A percentile compares a stretch with the other conserved stretches of the same genome.
These are phyloP conservation scores for Tuber borchii DNA, from an alignment of 495 filamentous ascomycete genomes.

Conservation along the genomic window DNA sequence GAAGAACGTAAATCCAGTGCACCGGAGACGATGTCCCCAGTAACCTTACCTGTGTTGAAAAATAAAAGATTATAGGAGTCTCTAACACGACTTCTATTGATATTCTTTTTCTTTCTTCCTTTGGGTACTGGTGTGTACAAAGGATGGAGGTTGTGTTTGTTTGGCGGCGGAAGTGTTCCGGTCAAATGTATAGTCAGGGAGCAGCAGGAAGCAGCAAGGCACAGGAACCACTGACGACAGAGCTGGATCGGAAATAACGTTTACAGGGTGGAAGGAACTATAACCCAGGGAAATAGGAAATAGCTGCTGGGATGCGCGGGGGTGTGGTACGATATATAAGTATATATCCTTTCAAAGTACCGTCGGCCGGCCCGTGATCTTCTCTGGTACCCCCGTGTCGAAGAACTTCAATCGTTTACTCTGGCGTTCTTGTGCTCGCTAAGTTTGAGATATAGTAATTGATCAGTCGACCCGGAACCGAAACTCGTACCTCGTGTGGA, in stretches of 20 bases:
- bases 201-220: conserved; percentile 30
- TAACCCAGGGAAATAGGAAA: conserved; percentile 41
- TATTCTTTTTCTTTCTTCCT: conserved; percentile 25
- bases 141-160: conserved; percentile 38
- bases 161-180: conserved; percentile 38
- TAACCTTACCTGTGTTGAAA: conserved; percentile 37
- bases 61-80: conserved; percentile 30
- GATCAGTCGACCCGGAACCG: conserved; percentile 41
- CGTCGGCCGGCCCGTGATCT: conserved; percentile 38
- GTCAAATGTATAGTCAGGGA: neutral
- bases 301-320: conserved; percentile 41
- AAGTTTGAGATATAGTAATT: conserved; percentile 40
- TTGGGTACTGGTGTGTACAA: conserved; percentile 30
- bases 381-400: conserved; percentile 32
- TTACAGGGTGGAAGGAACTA: conserved; percentile 41
- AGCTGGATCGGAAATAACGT: conserved; percentile 41
- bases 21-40: conserved; percentile 38
- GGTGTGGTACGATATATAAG: conserved; percentile 41
- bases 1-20: conserved; percentile 37
- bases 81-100: conserved; percentile 31
- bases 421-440: conserved; percentile 40
- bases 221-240: conserved; percentile 41
- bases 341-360: conserved; percentile 38
- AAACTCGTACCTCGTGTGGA: conserved; percentile 40
- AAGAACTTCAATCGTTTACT: conserved; percentile 40